phyloP scores from a whole-genome alignment of 768 basidiomycete species.

The Xerocomellus intermedius region DNA sequence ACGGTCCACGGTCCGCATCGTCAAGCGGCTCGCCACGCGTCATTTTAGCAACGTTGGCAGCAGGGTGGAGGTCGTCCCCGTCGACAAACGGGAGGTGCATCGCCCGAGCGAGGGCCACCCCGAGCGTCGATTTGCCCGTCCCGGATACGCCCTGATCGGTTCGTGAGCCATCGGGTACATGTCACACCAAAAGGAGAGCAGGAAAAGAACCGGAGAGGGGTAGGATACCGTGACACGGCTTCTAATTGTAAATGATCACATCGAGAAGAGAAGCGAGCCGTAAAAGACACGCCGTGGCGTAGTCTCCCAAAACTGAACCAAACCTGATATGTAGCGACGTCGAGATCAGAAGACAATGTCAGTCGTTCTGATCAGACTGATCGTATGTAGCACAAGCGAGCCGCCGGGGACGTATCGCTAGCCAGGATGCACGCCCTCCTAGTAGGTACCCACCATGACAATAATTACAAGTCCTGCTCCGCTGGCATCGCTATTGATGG shows the following conservation, averaged over 20 bases:
- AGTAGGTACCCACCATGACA: slow-evolving; percentile 48
- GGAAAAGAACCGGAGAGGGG: not conserved
- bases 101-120: slow-evolving; percentile 54
- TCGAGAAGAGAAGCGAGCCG: not conserved
- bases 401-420: no score
- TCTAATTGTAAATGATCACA: not conserved
- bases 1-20: slow-evolving; percentile 82
- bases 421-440: no score
- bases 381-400: no score
- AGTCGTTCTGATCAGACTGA: not conserved
- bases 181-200: not conserved
- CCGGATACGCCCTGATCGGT: slow-evolving; percentile 63
- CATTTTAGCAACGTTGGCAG: slow-evolving; percentile 88
- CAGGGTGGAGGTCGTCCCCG: slow-evolving; percentile 85
- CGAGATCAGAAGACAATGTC: not conserved
- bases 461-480: slow-evolving; percentile 40
- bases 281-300: not conserved
- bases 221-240: not conserved
- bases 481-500: not conserved
- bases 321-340: no score
- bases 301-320: no score
- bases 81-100: slow-evolving; percentile 80
- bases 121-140: slow-evolving; percentile 73
- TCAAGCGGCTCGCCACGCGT: slow-evolving; percentile 66
- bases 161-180: not conserved